A percentile compares a stretch with the other conserved stretches of the same genome.
Evolutionary conservation across 1,139 yeast genomes (phyloP).

Genomic region (Sugiyamaella xylanicola): DNA sequence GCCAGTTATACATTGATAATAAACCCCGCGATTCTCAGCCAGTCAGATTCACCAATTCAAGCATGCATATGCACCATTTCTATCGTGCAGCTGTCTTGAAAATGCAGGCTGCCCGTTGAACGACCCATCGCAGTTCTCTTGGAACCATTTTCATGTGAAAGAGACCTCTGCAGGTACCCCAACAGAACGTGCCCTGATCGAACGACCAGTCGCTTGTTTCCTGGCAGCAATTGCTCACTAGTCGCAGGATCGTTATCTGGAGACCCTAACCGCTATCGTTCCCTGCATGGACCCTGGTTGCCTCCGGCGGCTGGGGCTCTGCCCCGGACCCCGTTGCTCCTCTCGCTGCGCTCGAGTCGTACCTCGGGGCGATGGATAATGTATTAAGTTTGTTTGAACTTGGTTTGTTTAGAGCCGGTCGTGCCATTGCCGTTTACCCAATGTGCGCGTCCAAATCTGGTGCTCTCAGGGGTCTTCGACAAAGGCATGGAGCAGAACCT

Average conservation of each 20-base stretch:
- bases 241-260: too few relatives aligned
- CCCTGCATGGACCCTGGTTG: neutral
- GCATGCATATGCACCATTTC: slow-evolving; percentile 4
- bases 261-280: neutral
- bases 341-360: neutral
- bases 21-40: slow-evolving; percentile 12
- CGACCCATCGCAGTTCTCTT: neutral
- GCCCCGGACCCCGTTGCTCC: neutral
- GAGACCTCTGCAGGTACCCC: neutral
- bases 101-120: slow-evolving; percentile 3
- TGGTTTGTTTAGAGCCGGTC: too few relatives aligned
- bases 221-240: too few relatives aligned
- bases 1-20: too few relatives aligned
- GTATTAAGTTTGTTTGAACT: too few relatives aligned
- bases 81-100: slow-evolving; percentile 4
- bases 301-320: neutral
- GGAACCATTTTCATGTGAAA: slow-evolving; percentile 8
- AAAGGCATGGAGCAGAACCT: too few relatives aligned
- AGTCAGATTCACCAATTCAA: slow-evolving; percentile 7
- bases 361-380: too few relatives aligned
- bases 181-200: neutral
- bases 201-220: too few relatives aligned
- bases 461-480: too few relatives aligned
- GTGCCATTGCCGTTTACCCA: too few relatives aligned
- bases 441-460: too few relatives aligned